phyloP scores from a whole-genome alignment of 345 rosid species.

The Linum usitatissimum region DNA sequence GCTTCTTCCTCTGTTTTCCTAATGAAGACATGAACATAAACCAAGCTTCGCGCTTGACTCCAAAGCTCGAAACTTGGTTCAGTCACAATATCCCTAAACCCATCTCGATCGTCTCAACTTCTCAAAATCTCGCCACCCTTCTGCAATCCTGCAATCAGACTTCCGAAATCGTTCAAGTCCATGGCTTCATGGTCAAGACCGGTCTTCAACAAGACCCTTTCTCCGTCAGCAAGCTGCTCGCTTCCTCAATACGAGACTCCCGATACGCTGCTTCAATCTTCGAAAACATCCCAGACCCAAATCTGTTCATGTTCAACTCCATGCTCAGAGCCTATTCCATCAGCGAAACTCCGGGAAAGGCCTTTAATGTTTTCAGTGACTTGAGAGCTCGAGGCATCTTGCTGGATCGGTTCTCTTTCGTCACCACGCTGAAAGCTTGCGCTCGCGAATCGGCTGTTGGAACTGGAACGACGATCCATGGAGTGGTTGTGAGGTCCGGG shows the following conservation, averaged over 20 bases:
- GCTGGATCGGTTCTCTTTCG: slow-evolving; percentile 53
- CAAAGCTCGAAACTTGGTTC: slow-evolving; percentile 11
- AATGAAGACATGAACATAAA: slow-evolving; percentile 27
- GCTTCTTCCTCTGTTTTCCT: slow-evolving; percentile 3
- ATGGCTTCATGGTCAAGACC: slow-evolving; percentile 41
- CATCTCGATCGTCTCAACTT: slow-evolving; percentile 9
- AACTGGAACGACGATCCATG: slow-evolving; percentile 39
- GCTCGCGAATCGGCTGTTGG: slow-evolving; percentile 17
- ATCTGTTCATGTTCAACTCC: slow-evolving; percentile 54
- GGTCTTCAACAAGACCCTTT: slow-evolving; percentile 43
- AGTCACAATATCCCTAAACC: slow-evolving; percentile 7
- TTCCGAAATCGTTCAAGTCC: slow-evolving; percentile 38
- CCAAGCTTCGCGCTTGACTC: slow-evolving; percentile 16
- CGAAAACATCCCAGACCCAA: slow-evolving; percentile 29
- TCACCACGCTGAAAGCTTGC: slow-evolving; percentile 43
- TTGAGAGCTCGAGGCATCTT: slow-evolving; percentile 34
- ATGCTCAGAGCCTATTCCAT: slow-evolving; percentile 45
- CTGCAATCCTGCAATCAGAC: slow-evolving; percentile 28
- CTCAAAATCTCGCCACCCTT: slow-evolving; percentile 19
- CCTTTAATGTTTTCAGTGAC: slow-evolving; percentile 38
- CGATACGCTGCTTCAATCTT: slow-evolving; percentile 52
- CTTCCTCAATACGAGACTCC: slow-evolving; percentile 32
- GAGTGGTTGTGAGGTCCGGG: slow-evolving; percentile 43
- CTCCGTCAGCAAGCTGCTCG: slow-evolving; percentile 51
- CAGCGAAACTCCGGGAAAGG: slow-evolving; percentile 34